Conservation (phyloP, 2,329 filamentous ascomycete species). For the Botrytis aclada region DNA sequence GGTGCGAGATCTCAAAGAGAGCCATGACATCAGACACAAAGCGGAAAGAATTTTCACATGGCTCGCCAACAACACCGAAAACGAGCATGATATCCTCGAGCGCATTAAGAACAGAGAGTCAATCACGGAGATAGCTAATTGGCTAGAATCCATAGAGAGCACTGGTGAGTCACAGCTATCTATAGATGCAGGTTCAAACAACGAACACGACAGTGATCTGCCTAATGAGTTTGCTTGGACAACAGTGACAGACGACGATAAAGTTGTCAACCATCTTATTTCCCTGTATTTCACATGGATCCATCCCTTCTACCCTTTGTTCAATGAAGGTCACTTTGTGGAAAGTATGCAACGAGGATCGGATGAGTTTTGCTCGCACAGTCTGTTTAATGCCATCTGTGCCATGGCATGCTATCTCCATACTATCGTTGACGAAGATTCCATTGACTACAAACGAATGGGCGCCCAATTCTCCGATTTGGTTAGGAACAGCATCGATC, state of each 20-base stretch:
- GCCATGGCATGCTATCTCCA: slow-evolving; percentile 38
- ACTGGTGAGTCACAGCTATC: slow-evolving; percentile 29
- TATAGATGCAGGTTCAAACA: slow-evolving; percentile 25
- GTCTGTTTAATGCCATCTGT: slow-evolving; percentile 38
- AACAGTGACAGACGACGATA: slow-evolving; percentile 30
- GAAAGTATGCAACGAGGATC: slow-evolving; percentile 31
- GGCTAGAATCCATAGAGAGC: slow-evolving; percentile 32
- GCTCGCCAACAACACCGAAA: slow-evolving; percentile 33
- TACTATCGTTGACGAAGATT: slow-evolving; percentile 24
- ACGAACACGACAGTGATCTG: slow-evolving; percentile 29
- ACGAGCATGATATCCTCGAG: slow-evolving; percentile 35
- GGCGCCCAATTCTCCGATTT: slow-evolving; percentile 33
- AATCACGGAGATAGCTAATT: slow-evolving; percentile 34
- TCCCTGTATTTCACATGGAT: slow-evolving; percentile 39
- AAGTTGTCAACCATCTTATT: slow-evolving; percentile 36
- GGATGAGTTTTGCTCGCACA: slow-evolving; percentile 32
- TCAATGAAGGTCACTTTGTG: slow-evolving; percentile 36
- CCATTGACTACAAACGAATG: slow-evolving; percentile 31
- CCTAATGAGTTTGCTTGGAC: slow-evolving; percentile 30
- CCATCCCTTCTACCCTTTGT: slow-evolving; percentile 39
- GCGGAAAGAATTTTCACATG: slow-evolving; percentile 25
- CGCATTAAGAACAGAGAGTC: slow-evolving; percentile 34
- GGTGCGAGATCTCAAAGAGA: slow-evolving; percentile 29
- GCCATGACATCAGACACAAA: background rate
- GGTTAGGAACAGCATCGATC: slow-evolving; percentile 28